Evolutionary conservation across 495 filamentous ascomycete genomes (phyloP), one percentile per base, ranked within the genome.

Genomic region (Aspergillus kassunensis): DNA sequence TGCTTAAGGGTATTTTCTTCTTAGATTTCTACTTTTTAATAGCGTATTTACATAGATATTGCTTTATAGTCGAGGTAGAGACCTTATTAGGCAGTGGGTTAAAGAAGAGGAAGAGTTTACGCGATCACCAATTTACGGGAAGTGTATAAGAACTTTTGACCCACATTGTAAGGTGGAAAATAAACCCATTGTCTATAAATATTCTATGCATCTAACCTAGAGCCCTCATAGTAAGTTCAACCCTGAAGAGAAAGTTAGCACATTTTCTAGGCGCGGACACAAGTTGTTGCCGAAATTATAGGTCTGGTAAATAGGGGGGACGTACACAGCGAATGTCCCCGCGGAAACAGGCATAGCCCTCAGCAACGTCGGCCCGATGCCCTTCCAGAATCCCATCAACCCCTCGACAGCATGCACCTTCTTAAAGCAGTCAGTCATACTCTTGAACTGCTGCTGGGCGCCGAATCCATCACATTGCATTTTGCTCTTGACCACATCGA

Each of bases 311-410:
- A 39, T 16, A 46, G 24, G 25, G 29, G 42, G 50, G 54, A 74
- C 73, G 40, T 73, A 76, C 66, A 92, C 89, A 54, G 89, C 89
- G 78, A 98, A 98, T 35, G 93, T 98, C 40, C 92, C 92, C 18
- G 93, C 93, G 60, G 88, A 92, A 24, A 98, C 95, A 20, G 93
- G 93, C 95, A 97, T 95, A 40, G 93, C 95, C 65, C 93, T 89
- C 68, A 96, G 69, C 64, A 97, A 67, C 52, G 93, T 97, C n/a
- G 93, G 93, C 6, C 80, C 90, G 51, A 98, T 80, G 12, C 95
- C 93, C 79, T 88, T 96, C 91, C 91, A 97, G 75, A 98, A 97
- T 4, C 91, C 95, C 37, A 83, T 73, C 55, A 82, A 53, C 4
- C 93, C 93, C 68, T 96, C 91, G 19, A 69, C 73, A 41, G 79